Base-by-base conservation (phyloP, 352 stramenopile species). In the Pythium oligandrum region DNA sequence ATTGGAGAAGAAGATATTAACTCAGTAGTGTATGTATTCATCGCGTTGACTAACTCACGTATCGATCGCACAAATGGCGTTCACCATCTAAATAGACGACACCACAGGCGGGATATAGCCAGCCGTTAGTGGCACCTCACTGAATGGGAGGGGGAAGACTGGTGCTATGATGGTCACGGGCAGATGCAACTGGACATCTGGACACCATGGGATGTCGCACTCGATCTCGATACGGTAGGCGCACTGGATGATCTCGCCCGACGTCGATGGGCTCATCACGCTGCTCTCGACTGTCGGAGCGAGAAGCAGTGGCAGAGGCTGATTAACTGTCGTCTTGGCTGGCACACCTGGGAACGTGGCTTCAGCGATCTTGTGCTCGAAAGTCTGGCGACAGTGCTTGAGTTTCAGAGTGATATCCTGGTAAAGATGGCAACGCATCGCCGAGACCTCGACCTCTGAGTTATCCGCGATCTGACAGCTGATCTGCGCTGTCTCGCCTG, bases 171-270 rank as follows among this genome's bases (percentile, higher is more conserved):
- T 73, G 39, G 59, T 79, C 34, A 90, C 55, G 6, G 76, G 79
- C 53, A 90, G 55, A 40, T 75, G 69, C 40, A 88, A 53, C 44
- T 71, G 35, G 8, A 88, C 74, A 26, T 88, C 70, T 1, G 74
- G 79, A 55, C 74, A 85, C 72, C 66, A 85, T 0, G 76, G 70
- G 39, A 90, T 82, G 54, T 86, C 74, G 54, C 72, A 86, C 66
- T 86, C 75, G 37, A 86, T 64, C 33, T 83, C 71, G 26, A 90
- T 73, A 10, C 61, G 75, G 46, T 90, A 90, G 2, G 68, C 44
- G 51, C 76, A 86, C 35, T 49, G 53, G 33, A 88, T 72, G 49
- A 87, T 70, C 10, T 55, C 63, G 17, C 75, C 70, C 30, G 57
- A 68, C 3, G 75, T 85, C 5, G 70, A 81, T 31, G 75, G 75